Conservation (phyloP, 169 alveolate genomes). For the Neospora caninum region DNA sequence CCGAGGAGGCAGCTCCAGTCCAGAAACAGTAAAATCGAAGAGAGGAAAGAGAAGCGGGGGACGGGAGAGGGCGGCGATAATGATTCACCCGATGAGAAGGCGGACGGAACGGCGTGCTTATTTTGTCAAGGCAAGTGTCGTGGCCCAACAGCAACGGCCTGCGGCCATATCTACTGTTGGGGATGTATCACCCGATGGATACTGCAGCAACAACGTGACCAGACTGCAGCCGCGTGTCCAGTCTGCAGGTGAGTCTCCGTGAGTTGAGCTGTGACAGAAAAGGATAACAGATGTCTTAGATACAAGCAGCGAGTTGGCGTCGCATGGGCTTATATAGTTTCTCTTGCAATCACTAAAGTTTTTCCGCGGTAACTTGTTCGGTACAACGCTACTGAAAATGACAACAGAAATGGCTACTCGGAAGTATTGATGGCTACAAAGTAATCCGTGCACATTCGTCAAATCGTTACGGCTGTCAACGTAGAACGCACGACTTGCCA, state of each 20-base stretch:
- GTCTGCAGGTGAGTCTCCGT: not conserved
- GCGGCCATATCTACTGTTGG: slow-evolving; percentile 75
- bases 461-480: too few relatives aligned
- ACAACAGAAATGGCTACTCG: too few relatives aligned
- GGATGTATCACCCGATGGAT: slow-evolving; percentile 64
- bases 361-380: too few relatives aligned
- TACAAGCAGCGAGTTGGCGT: not conserved
- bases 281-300: not conserved
- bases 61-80: not conserved
- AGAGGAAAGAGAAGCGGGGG: not conserved
- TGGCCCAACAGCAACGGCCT: slow-evolving; percentile 70
- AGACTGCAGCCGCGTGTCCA: slow-evolving; percentile 11
- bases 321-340: not conserved
- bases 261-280: not conserved
- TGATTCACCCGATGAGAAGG: not conserved
- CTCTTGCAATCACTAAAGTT: not conserved
- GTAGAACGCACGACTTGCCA: too few relatives aligned
- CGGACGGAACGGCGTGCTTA: slow-evolving; percentile 22
- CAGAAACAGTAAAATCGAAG: not conserved
- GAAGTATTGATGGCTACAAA: too few relatives aligned
- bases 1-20: not conserved
- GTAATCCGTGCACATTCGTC: too few relatives aligned
- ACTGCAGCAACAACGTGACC: slow-evolving; percentile 1
- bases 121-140: slow-evolving; percentile 60
- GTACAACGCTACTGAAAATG: too few relatives aligned